Evolutionary conservation across 257 asterid species (phyloP), one percentile per base, ranked within the genome.

Genomic region (Capsicum pubescens): DNA sequence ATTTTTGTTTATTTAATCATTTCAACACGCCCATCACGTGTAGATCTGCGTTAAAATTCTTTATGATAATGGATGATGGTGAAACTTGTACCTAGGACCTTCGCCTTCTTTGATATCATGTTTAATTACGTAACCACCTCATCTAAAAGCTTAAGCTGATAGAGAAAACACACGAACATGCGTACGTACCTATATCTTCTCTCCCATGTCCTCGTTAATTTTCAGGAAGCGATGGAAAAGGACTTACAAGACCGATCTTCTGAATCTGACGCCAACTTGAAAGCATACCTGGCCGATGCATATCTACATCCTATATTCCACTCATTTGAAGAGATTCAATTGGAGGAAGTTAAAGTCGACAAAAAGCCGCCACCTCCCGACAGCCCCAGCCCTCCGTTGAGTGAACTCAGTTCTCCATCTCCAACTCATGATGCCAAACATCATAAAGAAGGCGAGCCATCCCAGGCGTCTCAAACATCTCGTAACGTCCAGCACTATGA

Each of bases 261-360:
- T 57, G 92, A 81, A 80, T 86, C 96, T 11, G 97, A 92, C 2
- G 46, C 85, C 70, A 88, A 85, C 84, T 83, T 95, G n/a, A 93
- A 92, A 82, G 57, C 97, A 11, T 93, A 83, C 90, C 87, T 97
- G 87, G 92, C 97, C 0, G 98, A 97, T 79, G 99, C 99, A 10
- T 97, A 97, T 87, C 84, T 97, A 86, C 99, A 97, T 39, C 99
- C 99, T 4, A 95, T 95, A 58, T 97, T 95, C 89, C 95, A 80
- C 87, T 93, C 99, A 32, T 93, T 93, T 71, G 96, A 94, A 87
- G 96, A 95, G 89, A 94, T 90, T 8, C 94, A 95, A 19, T 81
- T 92, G 86, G 90, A 87, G 52, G 97, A 94, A 46, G 95, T 93
- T 56, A 90, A 61, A 84, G 91, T 89, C 35, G 95, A 93, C 12